Evolutionary conservation across 352 stramenopile genomes (phyloP), one percentile per base, ranked within the genome.

Genomic region (Phytopythium vexans): DNA sequence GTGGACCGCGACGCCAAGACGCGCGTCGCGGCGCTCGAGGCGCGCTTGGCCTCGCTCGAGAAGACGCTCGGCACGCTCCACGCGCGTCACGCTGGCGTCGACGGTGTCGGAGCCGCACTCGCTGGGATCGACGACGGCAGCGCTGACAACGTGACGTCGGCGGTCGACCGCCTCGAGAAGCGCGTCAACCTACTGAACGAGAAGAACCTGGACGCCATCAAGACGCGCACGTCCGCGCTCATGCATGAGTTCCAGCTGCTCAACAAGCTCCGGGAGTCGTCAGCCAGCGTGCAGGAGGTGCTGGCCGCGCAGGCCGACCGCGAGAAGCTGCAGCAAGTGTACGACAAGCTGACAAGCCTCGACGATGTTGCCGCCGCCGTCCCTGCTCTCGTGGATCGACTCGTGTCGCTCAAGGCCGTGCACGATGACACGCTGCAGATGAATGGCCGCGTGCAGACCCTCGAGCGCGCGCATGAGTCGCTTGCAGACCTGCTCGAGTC

Each of bases 131-230:
- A 42, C 16, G 49, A 51, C 12, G 41, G 41, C 16, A 64, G 44
- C 38, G 54, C 47, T 21, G 49, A 57, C 8, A 68, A 87, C 34
- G 49, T 89, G 21, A 72, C 64, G 33, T 75, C 81, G 8, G 52
- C 70, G 1, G 58, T 89, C n/a, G 52, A 72, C 14, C 66, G 78
- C 45, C 58, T 94, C 44, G 83, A 94, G 59, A 78, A 71, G 53
- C 78, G 77, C 49, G 74, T 94, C 34, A 67, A 62, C 1, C 48
- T 94, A 49, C 72, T 94, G 47, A 89, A 70, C 41, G 73, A 88
- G 41, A 87, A 89, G 53, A 88, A 88, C 60, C 40, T 94, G 41
- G 81, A 91, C 57, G 72, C 83, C 4, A 77, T 94, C 33, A 92
- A 88, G 64, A 77, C 72, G 33, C 83, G 83, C 37, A 88, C 82